Evolutionary conservation across 192 early-diverging fungal genomes (phyloP), one percentile per base, ranked within the genome.

Genomic region (Backusella psychrophila): DNA sequence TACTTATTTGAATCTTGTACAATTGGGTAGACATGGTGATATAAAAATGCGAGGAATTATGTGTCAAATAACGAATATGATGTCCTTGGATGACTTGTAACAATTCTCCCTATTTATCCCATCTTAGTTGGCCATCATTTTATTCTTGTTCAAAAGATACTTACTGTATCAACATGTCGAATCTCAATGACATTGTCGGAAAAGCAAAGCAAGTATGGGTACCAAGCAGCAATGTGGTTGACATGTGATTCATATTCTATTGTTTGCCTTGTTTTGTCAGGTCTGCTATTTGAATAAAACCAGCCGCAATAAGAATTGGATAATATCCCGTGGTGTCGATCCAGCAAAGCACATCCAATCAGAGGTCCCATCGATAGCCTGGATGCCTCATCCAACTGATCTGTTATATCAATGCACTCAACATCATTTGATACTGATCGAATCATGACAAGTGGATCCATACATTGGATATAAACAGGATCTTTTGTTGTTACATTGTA

Each of bases 81-180:
- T 73, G 15, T 0, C 77, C 77, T n/a, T 36, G 42, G 44, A 78
- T 73, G 4, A 59, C 63, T 33, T 78, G 77, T 11, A 78, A 19
- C 19, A 78, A 34, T 9, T 73, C 71, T 6, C 14, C n/a, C 77
- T 78, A 69, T 17, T 38, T 12, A 29, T 23, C 11, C 35, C 17
- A 11, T 9, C 11, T 56, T 23, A 44, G 19, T 11, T 9, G 26
- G 6, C 9, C 38, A 39, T 39, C 7, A 11, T 29, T 12, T 29
- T 8, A 26, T 29, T 29, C 9, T 29, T 53, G 5, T 23, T 23
- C 1, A 6, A 14, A 46, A 33, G 3, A 1, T 0, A 77, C 76
- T 72, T 73, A 78, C 77, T 21, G 77, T 78, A 31, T 38, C n/a
- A 9, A 78, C 11, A 49, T 73, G 71, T 44, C 77, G 4, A 42